Evolutionary conservation across 1,284 basidiomycete genomes (phyloP).

Genomic region (Pholiota adiposa): DNA sequence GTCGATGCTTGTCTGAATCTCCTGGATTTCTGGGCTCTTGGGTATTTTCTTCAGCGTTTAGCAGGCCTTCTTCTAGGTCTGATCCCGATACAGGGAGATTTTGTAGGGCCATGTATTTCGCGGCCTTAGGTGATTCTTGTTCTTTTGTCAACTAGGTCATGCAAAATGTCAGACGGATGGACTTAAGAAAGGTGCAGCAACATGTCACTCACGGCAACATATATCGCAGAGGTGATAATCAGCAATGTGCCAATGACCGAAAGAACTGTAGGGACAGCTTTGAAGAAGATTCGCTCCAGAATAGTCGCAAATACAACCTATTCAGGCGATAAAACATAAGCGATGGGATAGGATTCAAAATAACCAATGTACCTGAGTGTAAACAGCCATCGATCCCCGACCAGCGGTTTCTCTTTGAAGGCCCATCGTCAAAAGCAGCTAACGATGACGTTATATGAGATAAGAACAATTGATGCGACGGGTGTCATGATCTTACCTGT

Average conservation of each 20-base stretch:
- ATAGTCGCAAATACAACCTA: conserved; percentile 68
- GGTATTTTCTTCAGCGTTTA: not conserved
- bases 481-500: conserved; percentile 41
- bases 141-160: not conserved
- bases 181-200: not conserved
- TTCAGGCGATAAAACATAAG: not conserved
- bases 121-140: not conserved
- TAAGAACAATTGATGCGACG: not conserved
- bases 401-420: conserved; percentile 69
- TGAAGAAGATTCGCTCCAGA: conserved; percentile 66
- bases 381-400: conserved; percentile 63
- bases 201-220: conserved; percentile 53
- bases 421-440: conserved; percentile 64
- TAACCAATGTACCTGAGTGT: conserved; percentile 50
- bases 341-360: conserved; percentile 3
- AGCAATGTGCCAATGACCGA: conserved; percentile 60
- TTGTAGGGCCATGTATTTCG: not conserved
- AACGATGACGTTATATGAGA: not conserved
- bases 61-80: conserved; percentile 4
- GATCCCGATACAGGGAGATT: not conserved
- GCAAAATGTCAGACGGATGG: not conserved
- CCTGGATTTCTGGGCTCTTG: not conserved
- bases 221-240: conserved; percentile 63
- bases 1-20: not conserved
- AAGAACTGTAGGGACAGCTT: conserved; percentile 51